A percentile compares a stretch with the other conserved stretches of the same genome.
Evolutionary conservation across 345 rosid species (phyloP).

Genomic region (Aethionema arabicum): DNA sequence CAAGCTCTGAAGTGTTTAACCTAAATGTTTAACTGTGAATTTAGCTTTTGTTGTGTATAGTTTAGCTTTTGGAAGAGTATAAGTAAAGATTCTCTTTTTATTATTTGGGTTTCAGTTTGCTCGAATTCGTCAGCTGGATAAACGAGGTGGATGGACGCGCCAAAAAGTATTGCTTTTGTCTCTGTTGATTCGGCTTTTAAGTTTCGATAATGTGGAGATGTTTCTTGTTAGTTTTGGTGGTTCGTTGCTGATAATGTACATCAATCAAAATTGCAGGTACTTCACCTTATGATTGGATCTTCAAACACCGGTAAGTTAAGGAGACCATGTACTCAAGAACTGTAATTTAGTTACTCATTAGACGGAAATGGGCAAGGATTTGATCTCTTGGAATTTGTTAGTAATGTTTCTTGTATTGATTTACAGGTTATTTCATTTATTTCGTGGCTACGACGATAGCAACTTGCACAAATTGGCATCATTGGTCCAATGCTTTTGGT

Average conservation of each 20-base stretch:
- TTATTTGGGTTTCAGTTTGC: constrained; percentile 45
- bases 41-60: neutral
- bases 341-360: neutral
- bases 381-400: neutral
- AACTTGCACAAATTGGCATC: constrained; percentile 42
- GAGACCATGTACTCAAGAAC: neutral
- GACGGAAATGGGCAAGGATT: neutral
- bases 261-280: constrained; percentile 31
- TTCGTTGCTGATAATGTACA: constrained; percentile 17
- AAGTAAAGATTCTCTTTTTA: constrained; percentile 8
- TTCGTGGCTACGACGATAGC: constrained; percentile 36
- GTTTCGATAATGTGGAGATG: neutral
- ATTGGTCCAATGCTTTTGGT: constrained; percentile 38
- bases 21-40: constrained; percentile 14
- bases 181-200: neutral
- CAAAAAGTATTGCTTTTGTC: constrained; percentile 48
- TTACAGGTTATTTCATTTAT: constrained; percentile 37
- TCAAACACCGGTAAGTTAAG: constrained; percentile 32
- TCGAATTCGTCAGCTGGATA: constrained; percentile 56
- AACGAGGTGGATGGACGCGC: constrained; percentile 62
- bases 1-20: too few relatives aligned
- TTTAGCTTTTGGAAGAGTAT: constrained; percentile 18
- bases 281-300: constrained; percentile 42
- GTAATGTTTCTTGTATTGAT: constrained; percentile 15
- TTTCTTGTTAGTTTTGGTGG: constrained; percentile 11